Percentiles rank a stretch among this genome's conserved stretches.
These are phyloP conservation scores for Phoma herbarum DNA, from an alignment of 2,329 filamentous ascomycete genomes.

Conservation along the genomic window DNA sequence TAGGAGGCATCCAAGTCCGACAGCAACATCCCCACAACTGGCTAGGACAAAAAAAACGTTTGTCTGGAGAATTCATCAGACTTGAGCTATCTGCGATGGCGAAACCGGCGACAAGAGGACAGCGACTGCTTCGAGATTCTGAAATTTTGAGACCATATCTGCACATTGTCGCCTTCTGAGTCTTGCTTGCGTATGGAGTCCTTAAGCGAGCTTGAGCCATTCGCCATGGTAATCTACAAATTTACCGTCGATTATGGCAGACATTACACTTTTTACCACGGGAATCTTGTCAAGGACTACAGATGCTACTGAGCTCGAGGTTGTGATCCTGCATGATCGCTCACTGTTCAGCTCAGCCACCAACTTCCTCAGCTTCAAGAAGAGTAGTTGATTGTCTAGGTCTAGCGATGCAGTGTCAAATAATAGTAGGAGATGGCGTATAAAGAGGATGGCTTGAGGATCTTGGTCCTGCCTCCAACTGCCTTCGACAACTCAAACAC, in stretches of 20 bases:
- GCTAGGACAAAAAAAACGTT: background rate
- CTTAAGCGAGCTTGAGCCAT: background rate
- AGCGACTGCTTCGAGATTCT: background rate
- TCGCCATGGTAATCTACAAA: background rate
- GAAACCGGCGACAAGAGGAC: background rate
- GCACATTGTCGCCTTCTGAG: no score
- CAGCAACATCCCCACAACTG: background rate
- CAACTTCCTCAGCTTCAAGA: background rate
- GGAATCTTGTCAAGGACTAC: background rate
- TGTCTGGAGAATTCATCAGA: background rate
- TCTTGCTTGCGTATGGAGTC: background rate
- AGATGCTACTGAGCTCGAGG: background rate
- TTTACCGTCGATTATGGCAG: background rate
- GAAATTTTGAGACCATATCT: background rate
- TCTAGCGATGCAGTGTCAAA: background rate
- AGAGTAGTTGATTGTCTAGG: background rate
- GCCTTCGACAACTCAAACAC: background rate
- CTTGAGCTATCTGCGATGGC: background rate
- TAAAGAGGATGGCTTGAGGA: background rate
- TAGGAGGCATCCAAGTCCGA: background rate
- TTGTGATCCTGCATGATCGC: background rate
- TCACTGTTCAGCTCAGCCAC: slow-evolving; percentile 2
- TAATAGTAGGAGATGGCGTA: background rate
- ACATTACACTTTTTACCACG: background rate
- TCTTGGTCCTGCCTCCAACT: background rate